Base-by-base conservation (phyloP, 352 stramenopile species). In the Phytopythium aichiense region DNA sequence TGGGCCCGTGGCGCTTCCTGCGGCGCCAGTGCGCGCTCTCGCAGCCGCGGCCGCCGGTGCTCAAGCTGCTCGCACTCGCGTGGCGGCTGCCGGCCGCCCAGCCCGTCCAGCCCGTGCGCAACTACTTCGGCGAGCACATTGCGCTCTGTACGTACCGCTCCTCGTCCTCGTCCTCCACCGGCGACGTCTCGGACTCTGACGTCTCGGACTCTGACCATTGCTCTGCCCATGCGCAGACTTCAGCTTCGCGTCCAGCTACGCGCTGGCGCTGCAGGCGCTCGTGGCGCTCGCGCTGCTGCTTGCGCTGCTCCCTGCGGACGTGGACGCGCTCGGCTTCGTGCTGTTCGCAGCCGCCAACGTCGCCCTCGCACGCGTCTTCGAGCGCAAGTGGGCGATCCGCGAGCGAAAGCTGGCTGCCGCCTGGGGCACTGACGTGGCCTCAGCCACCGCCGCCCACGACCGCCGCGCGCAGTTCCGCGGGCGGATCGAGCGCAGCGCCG, bases 121-220 rank as follows among this genome's bases (percentile, higher is more conserved):
- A 89, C 68, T 93, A 93, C 68, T 93, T 93, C 62, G 84, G 84
- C 43, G 84, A 93, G 60, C 76, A 93, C 43, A 63, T 93, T 40
- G 84, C 80, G 22, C 64, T 93, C 7, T 93, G 84, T 93, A 74
- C 42, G 82, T 83, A 2, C 8, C 15, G 6, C 43, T 15, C 52
- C 11, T 1, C 51, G 31, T 61, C 9, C 51, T 45, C 22, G 23
- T 45, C 9, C 20, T 37, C 16, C 11, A 22, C 9, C 38, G 2
- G 35, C 58, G 58, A 64, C 28, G 38, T 46, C 23, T 30, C 50
- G 53, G 8, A 23, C 42, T 6, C 22, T 22, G 20, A 49, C 22
- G 38, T 46, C 23, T 30, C 50, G 53, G 8, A 23, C 42, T 6
- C 22, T 22, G 20, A 49, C 22, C 7, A 20, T 49, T 49, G 61